Evolutionary conservation across 148 eudicot genomes (phyloP).

Genomic region (Polygonum maritimum): DNA sequence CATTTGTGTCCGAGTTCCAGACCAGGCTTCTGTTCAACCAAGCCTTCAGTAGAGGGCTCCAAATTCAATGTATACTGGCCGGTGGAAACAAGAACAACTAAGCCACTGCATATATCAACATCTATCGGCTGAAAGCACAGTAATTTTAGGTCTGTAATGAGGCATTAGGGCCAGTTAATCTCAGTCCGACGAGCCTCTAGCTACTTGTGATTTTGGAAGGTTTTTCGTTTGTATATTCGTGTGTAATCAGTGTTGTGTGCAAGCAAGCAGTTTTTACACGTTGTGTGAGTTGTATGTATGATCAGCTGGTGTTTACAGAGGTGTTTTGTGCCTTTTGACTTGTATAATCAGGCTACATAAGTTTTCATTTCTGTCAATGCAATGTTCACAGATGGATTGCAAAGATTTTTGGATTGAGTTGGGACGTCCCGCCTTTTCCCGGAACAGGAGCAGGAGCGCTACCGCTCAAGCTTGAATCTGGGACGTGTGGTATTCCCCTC

Average conservation of each 20-base stretch:
- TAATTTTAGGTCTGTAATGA: not conserved
- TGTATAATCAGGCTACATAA: not conserved
- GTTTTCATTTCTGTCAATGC: not conserved
- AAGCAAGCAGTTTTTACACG: not conserved
- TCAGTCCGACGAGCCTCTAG: not conserved
- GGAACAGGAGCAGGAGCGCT: no score
- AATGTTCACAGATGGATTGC: not conserved
- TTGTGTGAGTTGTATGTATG: not conserved
- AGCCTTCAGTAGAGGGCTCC: constrained; percentile 15
- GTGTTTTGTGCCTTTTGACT: no score
- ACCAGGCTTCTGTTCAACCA: constrained; percentile 14
- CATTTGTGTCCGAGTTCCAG: constrained; percentile 2
- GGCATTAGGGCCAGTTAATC: no score
- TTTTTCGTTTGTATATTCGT: not conserved
- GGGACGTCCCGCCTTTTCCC: no score
- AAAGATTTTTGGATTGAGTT: no score
- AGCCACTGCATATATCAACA: not conserved
- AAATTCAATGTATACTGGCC: constrained; percentile 9
- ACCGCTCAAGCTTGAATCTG: no score
- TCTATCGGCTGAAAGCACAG: not conserved
- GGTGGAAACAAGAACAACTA: constrained; percentile 12
- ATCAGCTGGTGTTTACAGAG: not conserved
- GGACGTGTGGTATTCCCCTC: no score
- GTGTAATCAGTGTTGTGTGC: not conserved
- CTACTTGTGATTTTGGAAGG: not conserved